Evolutionary conservation across 1,284 basidiomycete genomes (phyloP).

Genomic region (Prillingera fragicola): DNA sequence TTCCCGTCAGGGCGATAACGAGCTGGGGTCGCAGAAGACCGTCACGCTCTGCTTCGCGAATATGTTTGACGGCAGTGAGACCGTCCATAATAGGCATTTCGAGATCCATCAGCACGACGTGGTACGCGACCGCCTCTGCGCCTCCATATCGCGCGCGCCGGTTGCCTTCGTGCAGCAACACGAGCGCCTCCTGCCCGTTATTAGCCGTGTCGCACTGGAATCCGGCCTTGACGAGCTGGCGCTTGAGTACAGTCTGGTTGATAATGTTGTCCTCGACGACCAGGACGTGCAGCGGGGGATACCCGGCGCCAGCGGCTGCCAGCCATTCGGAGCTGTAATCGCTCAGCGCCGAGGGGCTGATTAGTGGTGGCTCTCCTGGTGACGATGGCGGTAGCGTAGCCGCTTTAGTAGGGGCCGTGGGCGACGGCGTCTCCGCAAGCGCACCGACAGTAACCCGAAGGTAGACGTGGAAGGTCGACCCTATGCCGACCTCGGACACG

Average conservation of each 20-base stretch:
- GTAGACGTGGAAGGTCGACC: constrained; percentile 49
- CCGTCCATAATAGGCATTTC: constrained; percentile 46
- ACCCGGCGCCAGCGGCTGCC: too few relatives aligned
- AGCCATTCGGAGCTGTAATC: too few relatives aligned
- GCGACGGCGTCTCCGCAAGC: too few relatives aligned
- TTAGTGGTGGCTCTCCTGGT: too few relatives aligned
- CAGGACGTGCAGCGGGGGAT: constrained; percentile 11
- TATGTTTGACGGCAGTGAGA: constrained; percentile 33
- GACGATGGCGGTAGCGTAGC: neutral
- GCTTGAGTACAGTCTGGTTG: constrained; percentile 43
- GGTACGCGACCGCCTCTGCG: constrained; percentile 6
- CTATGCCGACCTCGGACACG: constrained; percentile 22
- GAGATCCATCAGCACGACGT: constrained; percentile 27
- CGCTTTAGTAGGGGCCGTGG: too few relatives aligned
- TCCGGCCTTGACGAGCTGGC: constrained; percentile 40
- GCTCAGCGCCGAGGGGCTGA: too few relatives aligned
- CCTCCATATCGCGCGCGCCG: constrained; percentile 1
- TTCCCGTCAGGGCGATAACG: constrained; percentile 45
- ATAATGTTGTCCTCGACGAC: constrained; percentile 45
- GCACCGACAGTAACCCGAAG: too few relatives aligned
- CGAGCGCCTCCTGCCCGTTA: constrained; percentile 43
- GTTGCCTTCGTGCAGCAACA: constrained; percentile 17
- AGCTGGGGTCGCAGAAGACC: constrained; percentile 22
- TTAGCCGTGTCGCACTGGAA: constrained; percentile 33
- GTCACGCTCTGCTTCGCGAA: constrained; percentile 34